Base-by-base conservation (phyloP, 352 stramenopile genomes). In the Globisporangium iwayamae region DNA sequence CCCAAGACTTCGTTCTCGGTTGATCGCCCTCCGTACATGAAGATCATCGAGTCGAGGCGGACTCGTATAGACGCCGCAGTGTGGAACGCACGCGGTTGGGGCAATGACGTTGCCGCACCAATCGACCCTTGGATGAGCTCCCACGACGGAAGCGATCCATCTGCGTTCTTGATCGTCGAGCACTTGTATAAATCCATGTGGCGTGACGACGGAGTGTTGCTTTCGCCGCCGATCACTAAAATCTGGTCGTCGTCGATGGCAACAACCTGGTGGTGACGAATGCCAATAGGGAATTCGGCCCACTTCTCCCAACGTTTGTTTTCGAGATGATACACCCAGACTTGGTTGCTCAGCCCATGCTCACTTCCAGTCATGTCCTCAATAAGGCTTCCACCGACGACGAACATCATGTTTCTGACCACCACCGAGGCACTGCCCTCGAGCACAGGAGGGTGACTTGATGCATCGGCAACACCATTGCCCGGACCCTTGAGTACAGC, bases 111-210 rank as follows among this genome's bases (percentile, higher is more conserved):
- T 30, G 85, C 72, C 47, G 85, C 78, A 4, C 81, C 82, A 53
- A 91, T 70, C 8, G 76, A 72, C 59, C 74, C 74, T 76, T 94
- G 84, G 39, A 96, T 69, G 9, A 94, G 65, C 45, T 89, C 82
- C 87, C 87, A 96, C 22, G 65, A 48, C 32, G 87, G 87, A 8
- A 93, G 70, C 4, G 82, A 89, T 0, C 83, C 85, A 53, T 96
- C 87, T 2, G 69, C 68, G 43, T 83, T 79, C 61, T 72, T 79
- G 6, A 61, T 20, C 0, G 75, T 89, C 5, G 84, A 81, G 32
- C 83, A 93, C 58, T 82, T 91, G 66, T 94, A 96, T 50, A 94
- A 55, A 62, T 96, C 85, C 80, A 96, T 91, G 51, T 96, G 87
- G 1, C 87, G 73, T 7, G 87, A 96, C 1, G 85, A 77, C 10